phyloP scores from a whole-genome alignment of 2,329 filamentous ascomycete species.

The Torrubiella hemipterigena region DNA sequence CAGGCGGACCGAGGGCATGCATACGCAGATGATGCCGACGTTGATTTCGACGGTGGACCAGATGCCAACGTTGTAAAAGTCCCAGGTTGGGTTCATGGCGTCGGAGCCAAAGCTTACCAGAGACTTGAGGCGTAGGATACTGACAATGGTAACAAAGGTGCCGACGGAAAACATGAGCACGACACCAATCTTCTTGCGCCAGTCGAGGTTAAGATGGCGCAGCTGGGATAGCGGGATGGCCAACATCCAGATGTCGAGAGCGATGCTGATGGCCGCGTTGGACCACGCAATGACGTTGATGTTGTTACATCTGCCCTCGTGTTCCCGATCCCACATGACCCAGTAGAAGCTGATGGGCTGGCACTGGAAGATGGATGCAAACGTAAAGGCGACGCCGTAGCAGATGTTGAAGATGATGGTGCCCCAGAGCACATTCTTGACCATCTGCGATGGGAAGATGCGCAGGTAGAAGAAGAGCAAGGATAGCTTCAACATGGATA shows the following conservation, averaged over 20 bases:
- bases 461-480: constrained; percentile 14
- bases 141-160: constrained; percentile 18
- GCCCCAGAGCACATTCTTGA: constrained; percentile 23
- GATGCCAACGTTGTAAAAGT: constrained; percentile 12
- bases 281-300: constrained; percentile 32
- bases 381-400: constrained; percentile 23
- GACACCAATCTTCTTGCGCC: constrained; percentile 30
- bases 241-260: constrained; percentile 34
- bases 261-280: constrained; percentile 34
- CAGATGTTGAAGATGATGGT: constrained; percentile 22
- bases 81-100: constrained; percentile 12
- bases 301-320: constrained; percentile 30
- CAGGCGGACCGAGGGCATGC: constrained; percentile 12
- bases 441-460: constrained; percentile 27
- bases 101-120: constrained; percentile 11
- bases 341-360: constrained; percentile 34
- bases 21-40: constrained; percentile 16
- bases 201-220: constrained; percentile 22
- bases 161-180: constrained; percentile 32
- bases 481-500: constrained; percentile 6
- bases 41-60: constrained; percentile 18
- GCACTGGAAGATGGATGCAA: constrained; percentile 33
- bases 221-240: constrained; percentile 31
- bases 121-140: constrained; percentile 14
- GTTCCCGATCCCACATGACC: constrained; percentile 34